Base-by-base conservation (phyloP, 495 filamentous ascomycete genomes). In the Sphaerosporella brunnea region DNA sequence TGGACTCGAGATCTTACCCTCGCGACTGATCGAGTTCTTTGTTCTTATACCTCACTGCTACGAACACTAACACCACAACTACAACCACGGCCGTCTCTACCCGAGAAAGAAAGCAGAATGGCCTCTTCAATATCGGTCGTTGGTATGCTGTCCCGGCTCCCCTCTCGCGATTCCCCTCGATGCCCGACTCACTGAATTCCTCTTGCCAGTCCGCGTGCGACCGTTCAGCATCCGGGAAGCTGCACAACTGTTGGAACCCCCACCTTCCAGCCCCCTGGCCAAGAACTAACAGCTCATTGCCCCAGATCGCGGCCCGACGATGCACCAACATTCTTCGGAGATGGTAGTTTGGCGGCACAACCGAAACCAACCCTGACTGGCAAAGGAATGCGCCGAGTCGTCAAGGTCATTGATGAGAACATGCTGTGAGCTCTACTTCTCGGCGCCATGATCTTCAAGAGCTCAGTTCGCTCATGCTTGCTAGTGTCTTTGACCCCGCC, bases 401-500 rank as follows among this genome's bases (percentile, higher is more conserved):
- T 99, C 60, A 96, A 94, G 66, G 86, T 96, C 2, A 74, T 99
- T 42, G 90, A 99, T 61, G 87, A 96, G 61, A 80, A 79, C 58
- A 94, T 92, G 69, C 66, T 99, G 88, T 97, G 71, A 55, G 84
- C 73, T 36, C 38, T 15, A n/a, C 18, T 20, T 26, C 4, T 10
- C 16, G 4, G n/a, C n/a, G n/a, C n/a, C n/a, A n/a, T n/a, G n/a
- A n/a, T n/a, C n/a, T n/a, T n/a, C n/a, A n/a, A n/a, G n/a, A n/a
- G n/a, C n/a, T n/a, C n/a, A n/a, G n/a, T n/a, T n/a, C n/a, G n/a
- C n/a, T n/a, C n/a, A n/a, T n/a, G n/a, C n/a, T n/a, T n/a, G n/a
- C n/a, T 44, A 97, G 90, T 51, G 77, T 99, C 20, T 99, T 99
- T 64, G 90, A 99, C 59, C 90, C 90, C 9, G 90, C 90, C 4